Evolutionary conservation across 768 basidiomycete genomes (phyloP), one percentile per base, ranked within the genome.

Genomic region (Macrolepiota dolichaula): DNA sequence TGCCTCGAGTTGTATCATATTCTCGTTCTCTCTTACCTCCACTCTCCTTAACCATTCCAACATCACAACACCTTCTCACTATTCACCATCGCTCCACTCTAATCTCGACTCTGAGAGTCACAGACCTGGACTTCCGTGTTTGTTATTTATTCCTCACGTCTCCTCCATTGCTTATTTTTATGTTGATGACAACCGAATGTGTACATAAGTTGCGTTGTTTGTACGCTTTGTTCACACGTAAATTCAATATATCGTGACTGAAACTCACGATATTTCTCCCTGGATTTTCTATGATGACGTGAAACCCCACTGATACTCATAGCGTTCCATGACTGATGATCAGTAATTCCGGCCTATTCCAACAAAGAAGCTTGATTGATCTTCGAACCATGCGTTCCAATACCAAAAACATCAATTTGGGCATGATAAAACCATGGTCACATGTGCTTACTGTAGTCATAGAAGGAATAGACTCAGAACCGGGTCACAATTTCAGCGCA

Each of bases 121-220:
- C 22, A 50, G 22, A n/a, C 27, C 51, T 4, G 53, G 38, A 37
- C 15, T 24, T 25, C 7, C 22, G n/a, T 29, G 52, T 24, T 25
- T 37, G 42, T 46, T 54, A n/a, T 22, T 49, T 60, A 46, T 49
- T 50, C 12, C 37, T 46, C 12, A 40, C 19, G 24, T 22, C 19
- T n/a, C 38, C 7, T 19, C 38, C 25, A 40, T 25, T 46, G 15
- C 35, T 54, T 37, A 46, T 47, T 61, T 52, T 49, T 54, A 54
- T 61, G 38, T 12, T 36, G 13, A 54, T 35, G 37, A 55, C 59
- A 61, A 54, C 42, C 35, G 13, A 29, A 52, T 52, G 51, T 54
- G n/a, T 60, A 61, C 15, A 36, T 60, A 53, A 47, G 25, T 51
- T 38, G 49, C 38, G 49, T 59, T 54, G 42, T 49, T 55, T 61